Evolutionary conservation across 2,329 filamentous ascomycete species (phyloP), one percentile per base, ranked within the genome.

Genomic region (Neocucurbitaria cava): DNA sequence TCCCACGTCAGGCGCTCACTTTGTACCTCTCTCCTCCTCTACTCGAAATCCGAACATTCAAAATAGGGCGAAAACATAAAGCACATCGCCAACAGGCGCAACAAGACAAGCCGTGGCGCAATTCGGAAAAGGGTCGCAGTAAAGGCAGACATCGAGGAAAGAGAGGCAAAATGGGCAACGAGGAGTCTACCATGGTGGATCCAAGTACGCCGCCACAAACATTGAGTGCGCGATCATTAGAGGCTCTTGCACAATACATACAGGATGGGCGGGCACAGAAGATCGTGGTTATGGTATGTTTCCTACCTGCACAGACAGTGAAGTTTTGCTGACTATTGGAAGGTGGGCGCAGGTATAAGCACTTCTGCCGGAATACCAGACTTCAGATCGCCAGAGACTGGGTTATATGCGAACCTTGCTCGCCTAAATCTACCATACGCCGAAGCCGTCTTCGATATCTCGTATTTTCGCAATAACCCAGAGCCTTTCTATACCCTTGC

Each of bases 401-500:
- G 95, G 3, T 85, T 99, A 10, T 99, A 99, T 76, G 89, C 91
- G 67, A 98, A 98, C 70, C 87, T 99, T 26, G 89, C 90, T 20
- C 86, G 90, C 47, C 84, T 98, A 28, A 87, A 96, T 56, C 84
- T 99, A 0, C 93, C 93, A 0, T 89, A 94, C 68, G 89, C 94
- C 20, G 92, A 98, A 78, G 93, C 92, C 30, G 92, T 98, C 40
- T 98, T 99, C 77, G 92, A 96, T 70, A 94, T 99, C 61, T 82
- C 82, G 54, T 99, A 91, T 81, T 99, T 99, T 79, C 85, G 89
- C 58, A 71, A 87, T 39, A 89, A 96, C 61, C 95, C 95, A 0
- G 82, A 87, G 28, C 93, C 95, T 0, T 99, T 99, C 79, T 99
- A 98, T 76, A 86, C 91, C 1, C 84, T 99, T 31, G 94, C 94